Base-by-base conservation (phyloP, 2,329 filamentous ascomycete species). In the Cordyceps farinosa region DNA sequence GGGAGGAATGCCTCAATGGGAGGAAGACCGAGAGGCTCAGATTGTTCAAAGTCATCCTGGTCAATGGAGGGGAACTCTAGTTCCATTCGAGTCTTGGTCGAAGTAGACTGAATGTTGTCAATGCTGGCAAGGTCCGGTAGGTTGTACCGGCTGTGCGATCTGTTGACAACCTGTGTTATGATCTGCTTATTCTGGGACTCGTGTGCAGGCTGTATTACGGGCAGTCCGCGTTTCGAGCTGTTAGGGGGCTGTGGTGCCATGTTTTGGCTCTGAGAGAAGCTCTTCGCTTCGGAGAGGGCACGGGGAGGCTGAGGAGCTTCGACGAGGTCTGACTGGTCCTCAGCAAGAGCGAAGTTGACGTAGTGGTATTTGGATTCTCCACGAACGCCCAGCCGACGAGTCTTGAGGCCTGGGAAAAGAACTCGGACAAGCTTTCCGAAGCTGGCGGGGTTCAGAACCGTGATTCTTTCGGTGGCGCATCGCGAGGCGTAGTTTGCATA, bases 361-460 rank as follows among this genome's bases (percentile, higher is more conserved):
- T 99, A 99, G 76, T 99, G 95, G 75, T 99, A 99, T 74, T 99
- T 99, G 15, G 95, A 99, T 78, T 98, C 94, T 67, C 95, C 95
- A 60, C 95, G 87, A 53, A 98, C 93, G 66, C 95, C 95, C 13
- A 99, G 82, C 67, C 95, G 86, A 64, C 95, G 85, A 38, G 95
- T 99, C 77, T 96, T 94, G 29, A 99, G 88, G 48, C 93, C 94
- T 0, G 95, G 94, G 70, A 98, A 99, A 58, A 99, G 90, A 45
- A 99, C 94, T 38, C 95, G 88, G 40, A 99, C 95, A 50, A 99
- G 85, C 76, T 99, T 99, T 63, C 95, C 95, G 76, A 99, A 99
- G 34, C 94, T 98, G 10, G 95, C 95, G 48, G 95, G 95, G 72
- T 99, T 99, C 63, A 99, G 79, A 10, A 97, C 93, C 0, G 95